A percentile compares a stretch with the other conserved stretches of the same genome.
Evolutionary conservation across 1,284 basidiomycete genomes (phyloP).

Genomic region (Athelia sp.): DNA sequence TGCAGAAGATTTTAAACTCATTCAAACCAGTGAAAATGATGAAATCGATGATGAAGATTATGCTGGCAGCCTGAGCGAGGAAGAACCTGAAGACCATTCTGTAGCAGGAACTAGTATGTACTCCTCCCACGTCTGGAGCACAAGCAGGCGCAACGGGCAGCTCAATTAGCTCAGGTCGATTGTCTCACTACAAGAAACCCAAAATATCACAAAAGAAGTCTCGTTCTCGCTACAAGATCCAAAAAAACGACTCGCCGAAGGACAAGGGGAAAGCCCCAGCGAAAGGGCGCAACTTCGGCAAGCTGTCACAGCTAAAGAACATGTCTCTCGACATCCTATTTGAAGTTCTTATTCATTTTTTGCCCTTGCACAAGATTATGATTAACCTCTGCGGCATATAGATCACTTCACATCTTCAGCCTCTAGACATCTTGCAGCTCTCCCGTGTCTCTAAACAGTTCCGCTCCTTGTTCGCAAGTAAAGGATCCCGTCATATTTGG

Average conservation of each 20-base stretch:
- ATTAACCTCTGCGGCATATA: conserved; percentile 1
- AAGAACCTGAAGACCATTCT: no score
- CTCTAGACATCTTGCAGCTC: conserved; percentile 22
- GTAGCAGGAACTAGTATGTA: no score
- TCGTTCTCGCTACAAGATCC: neutral
- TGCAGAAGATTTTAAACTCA: no score
- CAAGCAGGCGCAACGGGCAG: neutral
- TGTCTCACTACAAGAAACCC: neutral
- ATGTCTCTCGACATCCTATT: conserved; percentile 24
- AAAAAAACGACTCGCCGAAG: neutral
- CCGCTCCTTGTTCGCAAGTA: conserved; percentile 19
- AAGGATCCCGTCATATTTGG: neutral
- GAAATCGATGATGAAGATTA: no score
- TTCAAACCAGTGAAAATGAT: no score
- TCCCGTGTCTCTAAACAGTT: conserved; percentile 22
- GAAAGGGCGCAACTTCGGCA: neutral
- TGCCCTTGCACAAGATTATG: neutral
- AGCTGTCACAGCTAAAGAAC: conserved; percentile 4
- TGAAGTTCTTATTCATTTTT: conserved; percentile 12
- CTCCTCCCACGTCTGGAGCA: no score
- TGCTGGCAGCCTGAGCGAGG: no score
- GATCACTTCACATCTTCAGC: conserved; percentile 20
- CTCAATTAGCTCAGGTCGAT: neutral
- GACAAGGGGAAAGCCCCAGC: neutral
- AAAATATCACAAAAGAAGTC: neutral